A percentile compares a stretch with the other conserved stretches of the same genome.
These are phyloP conservation scores for Tylopilus cervinicoccineus DNA, from an alignment of 768 basidiomycete species.

Conservation along the genomic window DNA sequence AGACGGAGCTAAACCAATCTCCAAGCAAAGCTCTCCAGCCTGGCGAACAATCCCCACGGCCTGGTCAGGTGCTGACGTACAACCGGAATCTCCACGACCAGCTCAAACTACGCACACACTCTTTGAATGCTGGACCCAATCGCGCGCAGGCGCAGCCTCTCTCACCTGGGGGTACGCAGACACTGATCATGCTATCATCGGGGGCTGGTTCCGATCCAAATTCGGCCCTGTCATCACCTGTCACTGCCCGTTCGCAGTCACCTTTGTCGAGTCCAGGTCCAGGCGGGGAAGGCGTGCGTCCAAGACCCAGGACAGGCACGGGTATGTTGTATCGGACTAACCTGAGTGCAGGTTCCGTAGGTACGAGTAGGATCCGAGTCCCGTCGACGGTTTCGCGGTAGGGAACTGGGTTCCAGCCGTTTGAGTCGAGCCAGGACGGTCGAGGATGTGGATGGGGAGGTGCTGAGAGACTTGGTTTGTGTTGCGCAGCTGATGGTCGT, in stretches of 20 bases:
- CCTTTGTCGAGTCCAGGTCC: constrained; percentile 14
- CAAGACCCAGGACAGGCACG: constrained; percentile 59
- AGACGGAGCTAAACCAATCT: constrained; percentile 9
- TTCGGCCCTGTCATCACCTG: constrained; percentile 11
- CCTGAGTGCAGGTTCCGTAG: constrained; percentile 9
- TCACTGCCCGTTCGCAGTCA: constrained; percentile 17
- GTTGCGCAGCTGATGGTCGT: constrained; percentile 8
- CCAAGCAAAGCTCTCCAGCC: constrained; percentile 15
- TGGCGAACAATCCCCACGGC: constrained; percentile 20
- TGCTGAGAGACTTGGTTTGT: not conserved
- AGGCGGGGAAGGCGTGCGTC: constrained; percentile 27
- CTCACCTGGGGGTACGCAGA: constrained; percentile 24
- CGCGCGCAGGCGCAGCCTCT: constrained; percentile 2
- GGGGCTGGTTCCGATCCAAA: constrained; percentile 2
- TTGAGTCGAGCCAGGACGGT: not conserved
- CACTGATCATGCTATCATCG: constrained; percentile 13
- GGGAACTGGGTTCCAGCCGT: not conserved
- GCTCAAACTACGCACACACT: constrained; percentile 22
- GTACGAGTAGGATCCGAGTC: constrained; percentile 40
- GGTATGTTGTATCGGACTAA: constrained; percentile 62
- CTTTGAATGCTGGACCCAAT: constrained; percentile 9
- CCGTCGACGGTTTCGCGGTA: constrained; percentile 23
- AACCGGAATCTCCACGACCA: constrained; percentile 35
- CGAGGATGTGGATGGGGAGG: constrained; percentile 2
- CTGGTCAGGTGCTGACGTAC: constrained; percentile 27